Percentiles rank a stretch among this genome's conserved stretches.
Evolutionary conservation across 495 filamentous ascomycete genomes (phyloP).

Genomic region (Hypoxylon fragiforme): DNA sequence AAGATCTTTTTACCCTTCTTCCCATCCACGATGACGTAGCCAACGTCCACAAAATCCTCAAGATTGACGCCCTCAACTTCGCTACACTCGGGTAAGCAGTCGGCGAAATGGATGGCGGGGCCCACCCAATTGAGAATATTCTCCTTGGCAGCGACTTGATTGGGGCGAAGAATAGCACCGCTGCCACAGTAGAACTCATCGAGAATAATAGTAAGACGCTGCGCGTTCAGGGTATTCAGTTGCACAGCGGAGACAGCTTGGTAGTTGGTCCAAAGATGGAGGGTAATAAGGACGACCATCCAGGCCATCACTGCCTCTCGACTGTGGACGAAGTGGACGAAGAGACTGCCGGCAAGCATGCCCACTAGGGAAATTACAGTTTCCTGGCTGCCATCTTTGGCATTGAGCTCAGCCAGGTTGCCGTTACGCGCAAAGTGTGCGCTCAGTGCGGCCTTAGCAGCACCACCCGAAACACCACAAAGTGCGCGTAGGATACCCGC

Average conservation of each 20-base stretch:
- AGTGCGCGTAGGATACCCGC: conserved; percentile 78
- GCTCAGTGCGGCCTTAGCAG: conserved; percentile 86
- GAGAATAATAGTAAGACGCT: conserved; percentile 81
- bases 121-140: conserved; percentile 66
- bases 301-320: conserved; percentile 73
- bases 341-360: conserved; percentile 82
- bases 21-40: conserved; percentile 45
- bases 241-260: conserved; percentile 79
- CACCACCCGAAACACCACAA: conserved; percentile 87
- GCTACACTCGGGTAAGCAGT: conserved; percentile 1
- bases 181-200: conserved; percentile 56
- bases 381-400: conserved; percentile 92
- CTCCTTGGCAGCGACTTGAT: conserved; percentile 67
- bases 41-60: neutral
- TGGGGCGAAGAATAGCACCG: conserved; percentile 59
- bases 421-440: conserved; percentile 67
- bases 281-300: conserved; percentile 68
- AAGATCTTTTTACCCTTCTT: conserved; percentile 47
- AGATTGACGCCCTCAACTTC: conserved; percentile 23
- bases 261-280: conserved; percentile 84
- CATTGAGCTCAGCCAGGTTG: neutral
- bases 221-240: conserved; percentile 84
- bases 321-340: conserved; percentile 74
- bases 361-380: conserved; percentile 89
- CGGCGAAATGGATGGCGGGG: conserved; percentile 41